Percentiles rank a stretch among this genome's conserved stretches.
Evolutionary conservation across 306 rosid species (phyloP).

Genomic region (Gleditsia sinensis): DNA sequence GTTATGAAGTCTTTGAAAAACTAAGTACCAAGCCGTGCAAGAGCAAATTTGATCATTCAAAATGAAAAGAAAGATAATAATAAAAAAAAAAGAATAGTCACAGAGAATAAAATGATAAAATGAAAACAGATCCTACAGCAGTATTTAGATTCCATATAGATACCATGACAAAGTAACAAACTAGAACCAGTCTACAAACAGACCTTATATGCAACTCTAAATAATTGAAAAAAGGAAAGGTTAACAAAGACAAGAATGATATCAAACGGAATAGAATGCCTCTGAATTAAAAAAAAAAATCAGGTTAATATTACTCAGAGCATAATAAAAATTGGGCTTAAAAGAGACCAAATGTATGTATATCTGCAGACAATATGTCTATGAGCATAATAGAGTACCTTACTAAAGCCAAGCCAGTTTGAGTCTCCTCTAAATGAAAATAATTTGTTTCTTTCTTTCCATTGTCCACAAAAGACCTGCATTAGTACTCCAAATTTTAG

Average conservation of each 20-base stretch:
- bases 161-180: slow-evolving; percentile 1
- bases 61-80: not conserved
- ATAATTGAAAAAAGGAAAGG: not conserved
- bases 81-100: not conserved
- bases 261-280: not conserved
- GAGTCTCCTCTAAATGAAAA: slow-evolving; percentile 93
- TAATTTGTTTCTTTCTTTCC: slow-evolving; percentile 63
- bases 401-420: slow-evolving; percentile 94
- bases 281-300: not conserved
- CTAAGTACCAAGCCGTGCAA: not conserved
- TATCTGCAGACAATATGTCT: not conserved
- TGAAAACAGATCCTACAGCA: not conserved
- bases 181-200: not conserved
- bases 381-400: slow-evolving; percentile 51
- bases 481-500: slow-evolving; percentile 27
- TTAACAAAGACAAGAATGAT: not conserved
- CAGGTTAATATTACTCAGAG: not conserved
- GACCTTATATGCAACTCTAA: slow-evolving; percentile 11
- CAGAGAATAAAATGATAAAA: not conserved
- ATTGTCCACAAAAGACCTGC: slow-evolving; percentile 81
- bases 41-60: not conserved
- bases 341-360: not conserved
- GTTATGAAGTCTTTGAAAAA: not conserved
- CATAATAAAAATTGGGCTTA: not conserved
- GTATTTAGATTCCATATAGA: slow-evolving; percentile 12